Evolutionary conservation across 192 early-diverging fungal genomes (phyloP), one percentile per base, ranked within the genome.

Genomic region (Coemansia sp.): DNA sequence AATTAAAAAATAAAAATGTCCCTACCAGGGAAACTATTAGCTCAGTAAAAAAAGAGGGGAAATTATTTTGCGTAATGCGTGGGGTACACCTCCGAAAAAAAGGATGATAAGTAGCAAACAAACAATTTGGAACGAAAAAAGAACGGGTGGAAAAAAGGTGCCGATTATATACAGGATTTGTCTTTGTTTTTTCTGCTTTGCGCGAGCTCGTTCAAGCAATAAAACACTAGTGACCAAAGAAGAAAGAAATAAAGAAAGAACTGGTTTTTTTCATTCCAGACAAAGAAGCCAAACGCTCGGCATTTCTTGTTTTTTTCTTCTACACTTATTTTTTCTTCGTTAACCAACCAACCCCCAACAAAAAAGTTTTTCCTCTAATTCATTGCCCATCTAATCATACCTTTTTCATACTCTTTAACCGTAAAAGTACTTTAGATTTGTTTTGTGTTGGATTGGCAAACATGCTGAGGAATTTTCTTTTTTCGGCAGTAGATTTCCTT

Each of bases 11-110:
- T 1, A 1, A 41, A 41, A 41, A 41, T 28, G 1, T 28, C 22
- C 22, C 1, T 28, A 28, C 22, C 1, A 28, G 22, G 22, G 22
- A 28, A 28, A 28, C 22, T 28, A 28, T 28, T 28, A 28, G 22
- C 22, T 28, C 22, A 28, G 22, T 41, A 8, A 41, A 5, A 41
- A 41, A 41, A 41, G 2, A 11, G 43, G 34, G 63, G 18, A 7
- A 52, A 64, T 3, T 17, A 15, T 37, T 32, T 3, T 52, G 48
- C 52, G 20, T 65, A 55, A 65, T 65, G 64, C n/a, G 64, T 65
- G 54, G 52, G 64, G 64, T 65, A 65, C 64, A 36, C 64, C 7
- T 33, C n/a, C 3, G 34, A 17, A 5, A 3, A 3, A 51, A 22
- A 51, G 8, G 9, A 51, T 41, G 9, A 51, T 41, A 35, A 17